Evolutionary conservation across 116 monocot species (phyloP).

Genomic region (Posidonia oceanica): DNA sequence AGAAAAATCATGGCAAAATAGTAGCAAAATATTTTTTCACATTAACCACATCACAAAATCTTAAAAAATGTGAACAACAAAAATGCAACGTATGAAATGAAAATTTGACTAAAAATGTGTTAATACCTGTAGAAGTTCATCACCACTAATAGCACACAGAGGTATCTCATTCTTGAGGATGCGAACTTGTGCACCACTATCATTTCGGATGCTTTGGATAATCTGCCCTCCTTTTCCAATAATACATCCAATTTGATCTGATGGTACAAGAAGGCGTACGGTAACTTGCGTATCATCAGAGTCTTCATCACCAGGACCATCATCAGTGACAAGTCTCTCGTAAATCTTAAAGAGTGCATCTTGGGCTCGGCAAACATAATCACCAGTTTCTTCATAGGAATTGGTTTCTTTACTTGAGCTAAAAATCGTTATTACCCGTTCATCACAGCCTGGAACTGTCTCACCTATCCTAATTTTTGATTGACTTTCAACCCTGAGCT

Average conservation of each 20-base stretch:
- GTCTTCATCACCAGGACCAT: constrained; percentile 37
- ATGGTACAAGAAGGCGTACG: constrained; percentile 75
- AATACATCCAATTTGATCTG: constrained; percentile 95
- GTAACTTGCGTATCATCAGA: constrained; percentile 46
- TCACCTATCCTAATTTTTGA: constrained; percentile 92
- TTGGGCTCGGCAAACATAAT: constrained; percentile 80
- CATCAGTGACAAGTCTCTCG: constrained; percentile 64
- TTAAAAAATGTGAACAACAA: too few species aligned
- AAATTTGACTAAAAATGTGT: neutral
- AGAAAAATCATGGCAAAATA: too few species aligned
- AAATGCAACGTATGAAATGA: neutral
- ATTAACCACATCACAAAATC: too few species aligned
- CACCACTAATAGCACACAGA: constrained; percentile 69
- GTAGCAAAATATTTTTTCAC: too few species aligned
- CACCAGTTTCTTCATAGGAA: constrained; percentile 42
- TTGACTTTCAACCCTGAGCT: constrained; percentile 74
- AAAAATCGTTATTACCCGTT: constrained; percentile 78
- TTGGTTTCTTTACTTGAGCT: constrained; percentile 66
- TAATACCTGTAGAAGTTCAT: constrained; percentile 91
- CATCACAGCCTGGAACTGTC: constrained; percentile 69
- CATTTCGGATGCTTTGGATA: constrained; percentile 78
- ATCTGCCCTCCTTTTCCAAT: constrained; percentile 97
- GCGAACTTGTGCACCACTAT: constrained; percentile 86
- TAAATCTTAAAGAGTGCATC: constrained; percentile 87
- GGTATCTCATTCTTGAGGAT: constrained; percentile 78